Conservation (phyloP, 257 asterid genomes). For the Solanum chmielewskii region DNA sequence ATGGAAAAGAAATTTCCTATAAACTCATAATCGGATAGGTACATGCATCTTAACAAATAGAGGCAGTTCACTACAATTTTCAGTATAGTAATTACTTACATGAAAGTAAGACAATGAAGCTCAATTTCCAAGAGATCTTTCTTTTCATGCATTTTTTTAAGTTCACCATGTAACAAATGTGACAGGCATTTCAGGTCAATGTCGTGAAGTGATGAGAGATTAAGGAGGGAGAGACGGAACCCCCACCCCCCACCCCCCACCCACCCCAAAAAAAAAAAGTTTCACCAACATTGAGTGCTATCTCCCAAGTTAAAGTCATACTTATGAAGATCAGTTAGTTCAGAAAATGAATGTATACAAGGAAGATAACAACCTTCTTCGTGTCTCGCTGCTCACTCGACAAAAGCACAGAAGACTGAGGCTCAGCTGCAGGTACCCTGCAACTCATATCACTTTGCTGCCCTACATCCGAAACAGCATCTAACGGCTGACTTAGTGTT, state of each 20-base stretch:
- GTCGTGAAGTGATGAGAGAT: background rate
- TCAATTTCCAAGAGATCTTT: background rate
- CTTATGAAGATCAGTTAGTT: background rate
- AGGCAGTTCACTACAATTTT: background rate
- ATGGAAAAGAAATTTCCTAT: background rate
- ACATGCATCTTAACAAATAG: background rate
- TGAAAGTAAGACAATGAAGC: background rate
- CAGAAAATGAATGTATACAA: background rate
- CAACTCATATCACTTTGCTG: constrained; percentile 17
- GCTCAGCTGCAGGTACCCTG: constrained; percentile 19
- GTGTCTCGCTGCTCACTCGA: constrained; percentile 16
- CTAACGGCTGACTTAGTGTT: constrained; percentile 26
- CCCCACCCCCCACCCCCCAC: too few relatives aligned
- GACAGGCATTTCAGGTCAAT: background rate
- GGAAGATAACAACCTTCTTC: constrained; percentile 28
- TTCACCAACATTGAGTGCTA: background rate
- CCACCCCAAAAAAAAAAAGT: too few relatives aligned
- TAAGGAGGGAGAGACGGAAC: background rate
- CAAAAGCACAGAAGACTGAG: constrained; percentile 20
- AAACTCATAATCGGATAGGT: background rate
- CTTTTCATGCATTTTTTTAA: background rate
- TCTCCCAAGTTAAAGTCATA: background rate
- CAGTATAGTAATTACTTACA: background rate
- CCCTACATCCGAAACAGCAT: constrained; percentile 27
- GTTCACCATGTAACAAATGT: background rate